A percentile compares a stretch with the other conserved stretches of the same genome.
Conservation (phyloP, 2,329 filamentous ascomycete genomes). For the Corynespora cassiicola region DNA sequence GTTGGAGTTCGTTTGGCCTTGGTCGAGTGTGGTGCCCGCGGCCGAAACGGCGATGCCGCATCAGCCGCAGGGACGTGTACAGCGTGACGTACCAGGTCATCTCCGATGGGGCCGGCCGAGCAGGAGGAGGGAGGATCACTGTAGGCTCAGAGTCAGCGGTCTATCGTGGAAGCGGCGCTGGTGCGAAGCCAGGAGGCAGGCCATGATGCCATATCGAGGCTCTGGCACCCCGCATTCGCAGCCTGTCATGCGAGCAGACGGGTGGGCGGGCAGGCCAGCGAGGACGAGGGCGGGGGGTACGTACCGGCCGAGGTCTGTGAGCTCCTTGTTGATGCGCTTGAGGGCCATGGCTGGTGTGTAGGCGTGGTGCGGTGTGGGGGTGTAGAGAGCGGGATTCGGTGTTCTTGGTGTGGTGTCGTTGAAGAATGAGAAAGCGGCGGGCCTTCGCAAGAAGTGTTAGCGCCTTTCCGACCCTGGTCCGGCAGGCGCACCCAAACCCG, state of each 20-base stretch:
- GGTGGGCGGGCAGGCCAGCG: constrained; percentile 20
- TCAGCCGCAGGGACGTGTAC: constrained; percentile 37
- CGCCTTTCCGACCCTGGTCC: constrained; percentile 34
- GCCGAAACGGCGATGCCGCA: constrained; percentile 26
- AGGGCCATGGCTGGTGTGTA: constrained; percentile 70
- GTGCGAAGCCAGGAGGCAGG: constrained; percentile 17
- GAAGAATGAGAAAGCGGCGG: constrained; percentile 45
- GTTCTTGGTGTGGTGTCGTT: constrained; percentile 35
- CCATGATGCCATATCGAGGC: constrained; percentile 17
- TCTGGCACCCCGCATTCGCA: constrained; percentile 39
- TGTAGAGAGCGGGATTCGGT: constrained; percentile 33
- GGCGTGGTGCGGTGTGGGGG: constrained; percentile 19
- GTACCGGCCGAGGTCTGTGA: constrained; percentile 87
- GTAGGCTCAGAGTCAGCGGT: constrained; percentile 41
- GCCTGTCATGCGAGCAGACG: constrained; percentile 47
- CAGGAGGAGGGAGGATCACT: constrained; percentile 99
- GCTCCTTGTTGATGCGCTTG: constrained; percentile 95
- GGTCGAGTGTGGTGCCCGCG: constrained; percentile 8
- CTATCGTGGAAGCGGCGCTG: constrained; percentile 5
- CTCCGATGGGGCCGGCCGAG: constrained; percentile 94
- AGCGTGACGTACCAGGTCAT: constrained; percentile 85
- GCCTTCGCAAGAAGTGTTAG: constrained; percentile 36
- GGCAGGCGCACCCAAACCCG: no score
- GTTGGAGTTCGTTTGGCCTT: constrained; percentile 34
- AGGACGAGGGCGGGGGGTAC: constrained; percentile 32